Evolutionary conservation across 768 basidiomycete genomes (phyloP), one percentile per base, ranked within the genome.

Genomic region (Termitomyces sp.): DNA sequence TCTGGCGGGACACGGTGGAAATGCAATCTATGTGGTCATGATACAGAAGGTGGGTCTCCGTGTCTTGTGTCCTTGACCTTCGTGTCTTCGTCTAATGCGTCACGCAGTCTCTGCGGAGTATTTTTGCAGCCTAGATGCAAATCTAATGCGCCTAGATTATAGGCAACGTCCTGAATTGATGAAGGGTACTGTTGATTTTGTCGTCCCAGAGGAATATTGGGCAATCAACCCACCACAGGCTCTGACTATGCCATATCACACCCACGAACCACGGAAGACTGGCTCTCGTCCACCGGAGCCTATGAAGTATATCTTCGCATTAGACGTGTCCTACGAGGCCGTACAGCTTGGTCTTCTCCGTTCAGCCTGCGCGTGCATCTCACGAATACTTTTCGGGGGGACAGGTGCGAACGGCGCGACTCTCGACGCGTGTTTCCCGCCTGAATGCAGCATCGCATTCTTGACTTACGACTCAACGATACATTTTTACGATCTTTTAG

Each of bases 131-230:
- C 77, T 98, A 40, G 92, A 94, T 65, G 83, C 83, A 32, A 89
- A 87, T 67, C 79, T 89, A 45, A 81, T 89, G 68, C 83, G 95
- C 36, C 74, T 93, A 49, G 96, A 98, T 72, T 87, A 94, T 65
- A 73, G 82, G 32, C 79, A 91, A 60, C 85, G 94, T 8, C 92
- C 90, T 17, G 97, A 99, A 73, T 77, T 99, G 32, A 88, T 85
- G 66, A 88, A 88, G 71, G 97, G 97, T 2, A 98, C 95, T 0
- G 83, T 97, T 54, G 97, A 98, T 72, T 96, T 97, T 65, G 78
- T 80, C 4, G 96, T 96, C 10, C 81, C 88, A 0, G 77, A 86
- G 63, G 85, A 87, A 50, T 99, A 99, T 69, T 95, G 93, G 92
- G 91, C 94, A 2, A 78, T 83, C 40, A 83, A 88, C 50, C 86